phyloP scores from a whole-genome alignment of 371 early-diverging fungal genomes.

The Syncephalastrum sp. region DNA sequence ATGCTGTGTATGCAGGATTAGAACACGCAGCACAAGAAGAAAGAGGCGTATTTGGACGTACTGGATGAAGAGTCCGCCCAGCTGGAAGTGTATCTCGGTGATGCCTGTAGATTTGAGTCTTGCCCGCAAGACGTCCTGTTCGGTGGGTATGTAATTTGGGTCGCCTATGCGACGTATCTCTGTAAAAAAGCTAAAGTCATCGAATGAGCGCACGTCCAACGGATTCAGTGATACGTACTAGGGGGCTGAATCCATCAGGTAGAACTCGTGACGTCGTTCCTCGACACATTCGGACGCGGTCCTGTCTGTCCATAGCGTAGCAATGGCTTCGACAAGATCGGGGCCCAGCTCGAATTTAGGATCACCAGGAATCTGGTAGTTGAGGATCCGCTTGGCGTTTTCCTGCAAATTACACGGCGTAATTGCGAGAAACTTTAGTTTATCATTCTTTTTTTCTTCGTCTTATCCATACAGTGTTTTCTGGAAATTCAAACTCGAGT shows the following conservation, averaged over 20 bases:
- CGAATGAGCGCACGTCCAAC: not conserved
- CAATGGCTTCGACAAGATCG: constrained; percentile 60
- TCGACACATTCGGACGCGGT: constrained; percentile 53
- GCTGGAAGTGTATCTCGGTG: constrained; percentile 65
- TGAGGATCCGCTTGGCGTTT: constrained; percentile 34
- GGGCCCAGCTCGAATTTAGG: constrained; percentile 48
- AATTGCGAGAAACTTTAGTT: not conserved
- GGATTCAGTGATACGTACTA: constrained; percentile 22
- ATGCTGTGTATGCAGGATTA: constrained; percentile 25
- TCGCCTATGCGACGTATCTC: constrained; percentile 59
- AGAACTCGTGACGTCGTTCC: constrained; percentile 60
- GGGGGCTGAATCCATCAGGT: constrained; percentile 74
- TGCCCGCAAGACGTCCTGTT: constrained; percentile 79
- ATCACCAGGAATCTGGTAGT: constrained; percentile 54
- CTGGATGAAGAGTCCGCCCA: constrained; percentile 68
- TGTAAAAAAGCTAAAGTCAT: constrained; percentile 52
- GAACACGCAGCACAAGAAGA: not conserved
- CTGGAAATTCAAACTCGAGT: constrained; percentile 38
- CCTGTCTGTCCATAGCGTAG: constrained; percentile 63
- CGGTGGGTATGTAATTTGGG: constrained; percentile 60
- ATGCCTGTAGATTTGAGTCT: constrained; percentile 87
- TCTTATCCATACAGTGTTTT: constrained; percentile 32
- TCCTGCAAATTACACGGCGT: constrained; percentile 7
- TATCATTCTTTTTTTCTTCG: not conserved
- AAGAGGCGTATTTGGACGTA: constrained; percentile 27